These are phyloP conservation scores for Bruguiera sexangula DNA, from an alignment of 345 rosid species.

Conservation along the genomic window DNA sequence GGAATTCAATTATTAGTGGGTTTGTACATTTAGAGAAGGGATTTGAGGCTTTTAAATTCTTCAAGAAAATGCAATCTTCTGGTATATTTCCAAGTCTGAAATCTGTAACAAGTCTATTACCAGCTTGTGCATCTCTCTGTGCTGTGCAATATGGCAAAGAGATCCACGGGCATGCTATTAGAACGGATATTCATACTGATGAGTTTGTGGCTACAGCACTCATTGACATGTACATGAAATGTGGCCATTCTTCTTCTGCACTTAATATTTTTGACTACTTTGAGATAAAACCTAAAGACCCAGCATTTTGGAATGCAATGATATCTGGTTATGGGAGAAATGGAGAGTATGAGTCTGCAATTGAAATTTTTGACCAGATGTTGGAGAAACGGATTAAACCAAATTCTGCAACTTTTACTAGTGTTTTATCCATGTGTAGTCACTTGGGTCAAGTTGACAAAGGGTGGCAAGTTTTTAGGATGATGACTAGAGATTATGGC, in stretches of 20 bases:
- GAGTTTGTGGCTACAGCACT: slow-evolving; percentile 49
- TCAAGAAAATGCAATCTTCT: slow-evolving; percentile 48
- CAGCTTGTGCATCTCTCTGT: slow-evolving; percentile 54
- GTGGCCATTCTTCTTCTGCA: slow-evolving; percentile 44
- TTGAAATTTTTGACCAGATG: slow-evolving; percentile 48
- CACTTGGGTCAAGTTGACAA: slow-evolving; percentile 52
- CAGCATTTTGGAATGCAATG: slow-evolving; percentile 71
- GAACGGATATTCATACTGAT: slow-evolving; percentile 34
- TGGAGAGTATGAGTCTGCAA: slow-evolving; percentile 49
- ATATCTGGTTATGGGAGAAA: slow-evolving; percentile 70
- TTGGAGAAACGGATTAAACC: slow-evolving; percentile 42
- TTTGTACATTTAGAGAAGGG: slow-evolving; percentile 51
- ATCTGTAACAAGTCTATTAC: slow-evolving; percentile 54
- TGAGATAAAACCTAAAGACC: slow-evolving; percentile 49
- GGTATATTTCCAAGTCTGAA: slow-evolving; percentile 44
- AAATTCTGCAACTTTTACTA: slow-evolving; percentile 48
- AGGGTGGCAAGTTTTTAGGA: slow-evolving; percentile 40
- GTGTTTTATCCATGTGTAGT: slow-evolving; percentile 47
- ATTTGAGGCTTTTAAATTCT: slow-evolving; percentile 45
- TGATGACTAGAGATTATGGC: slow-evolving; percentile 37
- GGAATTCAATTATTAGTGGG: slow-evolving; percentile 68
- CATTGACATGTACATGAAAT: slow-evolving; percentile 61
- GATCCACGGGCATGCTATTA: slow-evolving; percentile 51
- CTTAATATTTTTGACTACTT: slow-evolving; percentile 41
- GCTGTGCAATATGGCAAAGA: slow-evolving; percentile 50